Evolutionary conservation across 495 filamentous ascomycete genomes (phyloP).

Genomic region (Cetradonia linearis): DNA sequence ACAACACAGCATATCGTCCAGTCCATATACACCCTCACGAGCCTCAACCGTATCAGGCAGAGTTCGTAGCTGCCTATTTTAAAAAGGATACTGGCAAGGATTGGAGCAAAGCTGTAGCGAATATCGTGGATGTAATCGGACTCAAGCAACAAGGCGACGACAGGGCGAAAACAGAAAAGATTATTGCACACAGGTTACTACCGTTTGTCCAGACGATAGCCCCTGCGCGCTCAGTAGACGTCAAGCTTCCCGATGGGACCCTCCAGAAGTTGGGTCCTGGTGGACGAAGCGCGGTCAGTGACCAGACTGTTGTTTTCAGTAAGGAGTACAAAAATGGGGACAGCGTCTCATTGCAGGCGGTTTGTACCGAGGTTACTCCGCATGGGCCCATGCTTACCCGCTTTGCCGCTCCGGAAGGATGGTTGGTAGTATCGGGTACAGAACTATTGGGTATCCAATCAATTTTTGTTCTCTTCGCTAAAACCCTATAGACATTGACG

Average conservation of each 20-base stretch:
- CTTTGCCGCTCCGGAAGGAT: constrained; percentile 69
- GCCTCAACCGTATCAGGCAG: constrained; percentile 54
- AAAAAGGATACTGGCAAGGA: constrained; percentile 54
- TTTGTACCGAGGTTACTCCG: constrained; percentile 33
- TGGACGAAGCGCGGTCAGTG: constrained; percentile 23
- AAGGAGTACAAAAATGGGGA: constrained; percentile 29
- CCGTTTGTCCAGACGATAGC: constrained; percentile 69
- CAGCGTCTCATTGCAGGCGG: constrained; percentile 36
- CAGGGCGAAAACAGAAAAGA: constrained; percentile 45
- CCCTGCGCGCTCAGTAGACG: constrained; percentile 52
- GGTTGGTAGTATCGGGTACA: constrained; percentile 70
- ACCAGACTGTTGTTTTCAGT: constrained; percentile 15
- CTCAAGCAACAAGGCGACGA: constrained; percentile 51
- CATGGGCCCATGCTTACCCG: constrained; percentile 50
- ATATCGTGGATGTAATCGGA: constrained; percentile 60
- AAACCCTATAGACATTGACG: constrained; percentile 62
- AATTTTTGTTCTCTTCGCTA: constrained; percentile 14
- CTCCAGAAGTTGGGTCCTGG: constrained; percentile 38
- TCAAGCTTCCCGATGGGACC: constrained; percentile 40
- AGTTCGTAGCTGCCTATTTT: constrained; percentile 75
- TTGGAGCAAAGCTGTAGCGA: constrained; percentile 54
- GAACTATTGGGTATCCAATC: neutral
- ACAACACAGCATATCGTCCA: constrained; percentile 72
- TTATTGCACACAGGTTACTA: constrained; percentile 57
- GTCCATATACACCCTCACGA: constrained; percentile 21